Conservation (phyloP, 192 early-diverging fungal genomes). For the Polychytrium aggregatum region DNA sequence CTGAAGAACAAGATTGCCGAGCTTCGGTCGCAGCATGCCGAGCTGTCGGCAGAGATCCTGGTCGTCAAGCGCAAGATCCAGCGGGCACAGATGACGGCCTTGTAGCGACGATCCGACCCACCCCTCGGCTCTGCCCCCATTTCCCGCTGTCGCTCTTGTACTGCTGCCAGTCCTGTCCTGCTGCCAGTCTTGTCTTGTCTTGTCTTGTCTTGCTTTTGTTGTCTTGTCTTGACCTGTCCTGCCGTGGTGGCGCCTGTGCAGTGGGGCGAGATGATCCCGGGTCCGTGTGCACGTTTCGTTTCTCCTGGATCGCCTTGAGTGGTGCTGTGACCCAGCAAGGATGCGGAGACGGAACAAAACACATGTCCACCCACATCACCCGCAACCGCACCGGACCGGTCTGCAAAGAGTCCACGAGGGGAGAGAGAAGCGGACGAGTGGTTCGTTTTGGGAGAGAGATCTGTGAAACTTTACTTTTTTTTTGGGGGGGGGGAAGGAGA, state of each 20-base stretch:
- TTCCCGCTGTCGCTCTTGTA: neutral
- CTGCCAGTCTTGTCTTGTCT: neutral
- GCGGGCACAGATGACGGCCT: conserved; percentile 12
- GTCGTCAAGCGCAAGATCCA: conserved; percentile 25
- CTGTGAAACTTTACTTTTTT: neutral
- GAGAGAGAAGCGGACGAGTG: neutral
- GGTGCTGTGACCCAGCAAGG: too few relatives aligned
- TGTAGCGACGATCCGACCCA: neutral
- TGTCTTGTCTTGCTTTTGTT: neutral
- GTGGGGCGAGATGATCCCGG: neutral
- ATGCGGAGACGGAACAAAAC: too few relatives aligned
- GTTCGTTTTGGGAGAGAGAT: neutral
- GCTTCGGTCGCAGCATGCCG: conserved; percentile 21
- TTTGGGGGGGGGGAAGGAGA: neutral
- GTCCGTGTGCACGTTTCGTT: too few relatives aligned
- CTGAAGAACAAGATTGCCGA: conserved; percentile 17
- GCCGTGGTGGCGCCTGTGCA: neutral
- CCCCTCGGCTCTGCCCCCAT: neutral
- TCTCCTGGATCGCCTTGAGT: too few relatives aligned
- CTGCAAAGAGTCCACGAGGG: neutral
- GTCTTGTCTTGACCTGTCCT: neutral
- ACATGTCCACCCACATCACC: too few relatives aligned
- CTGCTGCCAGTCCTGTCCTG: neutral
- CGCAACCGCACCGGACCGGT: neutral
- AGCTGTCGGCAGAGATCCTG: conserved; percentile 18